phyloP scores from a whole-genome alignment of 495 filamentous ascomycete genomes.

The Geopyxis carbonaria region DNA sequence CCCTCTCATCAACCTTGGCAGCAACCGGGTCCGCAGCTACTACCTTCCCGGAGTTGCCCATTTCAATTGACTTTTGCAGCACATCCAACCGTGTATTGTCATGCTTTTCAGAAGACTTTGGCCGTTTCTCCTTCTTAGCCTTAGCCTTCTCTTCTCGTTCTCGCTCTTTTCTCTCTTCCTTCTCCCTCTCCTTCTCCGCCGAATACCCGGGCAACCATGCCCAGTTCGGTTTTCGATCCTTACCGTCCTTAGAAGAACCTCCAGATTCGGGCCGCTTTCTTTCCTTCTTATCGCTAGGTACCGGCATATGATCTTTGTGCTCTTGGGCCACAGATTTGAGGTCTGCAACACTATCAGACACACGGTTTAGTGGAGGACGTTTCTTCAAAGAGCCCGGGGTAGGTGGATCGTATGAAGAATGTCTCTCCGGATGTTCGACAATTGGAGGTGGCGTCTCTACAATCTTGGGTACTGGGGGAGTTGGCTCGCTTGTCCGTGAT shows the following conservation, averaged over 20 bases:
- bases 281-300: slow-evolving; percentile 34
- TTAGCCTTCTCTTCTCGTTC: slow-evolving; percentile 41
- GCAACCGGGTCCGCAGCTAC: slow-evolving; percentile 18
- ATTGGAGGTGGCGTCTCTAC: slow-evolving; percentile 42
- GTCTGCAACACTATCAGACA: not conserved
- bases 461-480: slow-evolving; percentile 43
- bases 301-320: slow-evolving; percentile 10
- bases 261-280: slow-evolving; percentile 38
- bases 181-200: slow-evolving; percentile 41
- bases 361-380: not conserved
- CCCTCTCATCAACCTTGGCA: slow-evolving; percentile 16
- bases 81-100: slow-evolving; percentile 69
- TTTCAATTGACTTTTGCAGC: slow-evolving; percentile 62
- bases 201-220: slow-evolving; percentile 49
- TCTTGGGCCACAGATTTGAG: not conserved
- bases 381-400: slow-evolving; percentile 2
- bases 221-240: slow-evolving; percentile 62
- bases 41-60: slow-evolving; percentile 31
- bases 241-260: slow-evolving; percentile 31
- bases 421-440: slow-evolving; percentile 20
- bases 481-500: slow-evolving; percentile 17
- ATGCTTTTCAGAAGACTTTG: slow-evolving; percentile 36
- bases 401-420: slow-evolving; percentile 23
- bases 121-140: slow-evolving; percentile 38
- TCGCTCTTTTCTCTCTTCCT: slow-evolving; percentile 51